These are phyloP conservation scores for Glebionis coronaria DNA, from an alignment of 129 eudicot species.

Conservation along the genomic window DNA sequence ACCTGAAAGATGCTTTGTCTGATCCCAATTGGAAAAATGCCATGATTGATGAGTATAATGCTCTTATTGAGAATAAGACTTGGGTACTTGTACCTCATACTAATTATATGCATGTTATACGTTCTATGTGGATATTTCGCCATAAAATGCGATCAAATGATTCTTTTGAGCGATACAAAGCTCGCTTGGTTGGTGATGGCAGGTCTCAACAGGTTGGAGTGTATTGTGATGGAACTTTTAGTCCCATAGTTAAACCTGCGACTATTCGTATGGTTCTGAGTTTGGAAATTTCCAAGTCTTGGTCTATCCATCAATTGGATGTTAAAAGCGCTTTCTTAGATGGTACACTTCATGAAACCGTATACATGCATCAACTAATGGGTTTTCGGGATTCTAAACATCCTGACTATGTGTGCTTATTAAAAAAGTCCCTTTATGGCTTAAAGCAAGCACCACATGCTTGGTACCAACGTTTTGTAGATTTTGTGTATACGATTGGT, in stretches of 20 bases:
- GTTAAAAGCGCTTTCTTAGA: not conserved
- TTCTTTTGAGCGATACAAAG: constrained; percentile 5
- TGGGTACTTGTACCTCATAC: not conserved
- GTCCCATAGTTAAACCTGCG: no score
- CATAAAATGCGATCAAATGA: not conserved
- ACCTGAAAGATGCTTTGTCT: not conserved
- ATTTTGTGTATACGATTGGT: not conserved
- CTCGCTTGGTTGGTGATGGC: no score
- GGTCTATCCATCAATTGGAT: no score
- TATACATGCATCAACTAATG: not conserved
- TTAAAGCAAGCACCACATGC: not conserved
- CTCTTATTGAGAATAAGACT: constrained; percentile 12
- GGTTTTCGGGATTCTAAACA: not conserved
- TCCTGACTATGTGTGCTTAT: not conserved
- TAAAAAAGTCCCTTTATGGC: not conserved
- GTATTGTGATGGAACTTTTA: no score
- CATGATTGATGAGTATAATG: constrained; percentile 10
- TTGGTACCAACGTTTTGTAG: not conserved
- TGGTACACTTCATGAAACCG: not conserved
- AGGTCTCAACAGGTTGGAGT: no score
- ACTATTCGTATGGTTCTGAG: no score
- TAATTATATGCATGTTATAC: constrained; percentile 1
- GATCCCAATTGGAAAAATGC: constrained; percentile 4
- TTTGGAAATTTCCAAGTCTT: no score
- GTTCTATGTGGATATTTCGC: not conserved